A percentile compares a stretch with the other conserved stretches of the same genome.
Evolutionary conservation across 495 filamentous ascomycete species (phyloP).

Genomic region (Penicillium robsamsonii): DNA sequence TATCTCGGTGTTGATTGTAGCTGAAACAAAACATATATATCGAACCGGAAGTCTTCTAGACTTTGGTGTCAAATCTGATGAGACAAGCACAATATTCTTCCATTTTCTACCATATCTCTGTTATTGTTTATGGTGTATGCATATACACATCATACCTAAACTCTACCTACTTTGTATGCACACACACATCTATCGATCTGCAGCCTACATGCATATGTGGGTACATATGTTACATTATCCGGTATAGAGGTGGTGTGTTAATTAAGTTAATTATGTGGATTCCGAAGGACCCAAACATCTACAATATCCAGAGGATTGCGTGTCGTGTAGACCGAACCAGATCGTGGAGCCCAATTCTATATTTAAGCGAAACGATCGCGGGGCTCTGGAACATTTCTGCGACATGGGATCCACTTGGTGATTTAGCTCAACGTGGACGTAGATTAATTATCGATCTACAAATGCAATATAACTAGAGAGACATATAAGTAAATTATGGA

Average conservation of each 20-base stretch:
- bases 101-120: background rate
- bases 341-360: constrained; percentile 6
- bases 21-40: background rate
- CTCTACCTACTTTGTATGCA: too few species aligned
- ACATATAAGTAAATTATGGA: background rate
- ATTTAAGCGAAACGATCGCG: constrained; percentile 12
- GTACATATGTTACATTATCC: background rate
- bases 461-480: background rate
- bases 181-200: background rate
- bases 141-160: too few species aligned
- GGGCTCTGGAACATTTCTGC: constrained; percentile 6
- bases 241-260: background rate
- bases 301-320: background rate
- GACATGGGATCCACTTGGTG: constrained; percentile 4
- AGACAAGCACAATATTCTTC: background rate
- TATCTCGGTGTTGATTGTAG: background rate
- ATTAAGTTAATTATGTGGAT: background rate
- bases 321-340: background rate
- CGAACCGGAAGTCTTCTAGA: background rate
- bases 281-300: background rate
- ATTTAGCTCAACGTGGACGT: constrained; percentile 6
- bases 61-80: background rate
- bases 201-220: background rate
- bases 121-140: too few species aligned
- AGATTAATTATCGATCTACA: background rate